Evolutionary conservation across 208 protist species (phyloP), one percentile per base, ranked within the genome.

Genomic region (Crithidia acanthocephali): DNA sequence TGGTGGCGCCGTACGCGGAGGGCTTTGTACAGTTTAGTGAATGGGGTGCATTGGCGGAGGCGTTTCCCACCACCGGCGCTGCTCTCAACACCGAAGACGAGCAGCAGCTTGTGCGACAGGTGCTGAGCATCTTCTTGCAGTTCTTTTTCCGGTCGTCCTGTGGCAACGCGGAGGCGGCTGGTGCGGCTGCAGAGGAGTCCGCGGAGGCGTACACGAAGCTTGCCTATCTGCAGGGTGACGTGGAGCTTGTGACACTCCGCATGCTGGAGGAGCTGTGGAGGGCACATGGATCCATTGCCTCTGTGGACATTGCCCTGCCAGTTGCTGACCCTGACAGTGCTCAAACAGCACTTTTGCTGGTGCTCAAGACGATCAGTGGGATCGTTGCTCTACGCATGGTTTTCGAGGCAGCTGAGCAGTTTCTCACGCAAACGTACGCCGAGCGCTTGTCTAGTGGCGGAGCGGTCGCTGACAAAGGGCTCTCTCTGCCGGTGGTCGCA

Each of bases 1-100:
- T 91, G 52, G 75, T 92, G 6, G 81, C 84, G 7, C 83, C 81
- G 16, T 95, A 90, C 73, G 86, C 83, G 9, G 84, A 85, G 40
- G 87, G 87, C 16, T 93, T 93, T 78, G 69, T 92, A 37, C 74
- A 82, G 28, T 79, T 82, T 58, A 72, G 72, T 16, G 68, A 84
- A 57, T 55, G 84, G 53, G 61, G 70, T 16, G 63, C 66, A 18
- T 45, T 81, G 45, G 69, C 72, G 8, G 40, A 58, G 45, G 16
- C 55, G 27, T 77, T 73, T 55, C 27, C 53, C 35, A 47, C 74
- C 9, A 69, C 50, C 0, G 74, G 70, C 9, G 77, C 61, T 28
- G 48, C 35, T 10, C 40, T 83, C 27, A 78, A n/a, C 2, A 50
- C 72, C 11, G 40, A 60, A 22, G 72, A 84, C 8, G 52, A 71